Evolutionary conservation across 441 rosid species (phyloP), one percentile per base, ranked within the genome.

Genomic region (Erysimum cheiri): DNA sequence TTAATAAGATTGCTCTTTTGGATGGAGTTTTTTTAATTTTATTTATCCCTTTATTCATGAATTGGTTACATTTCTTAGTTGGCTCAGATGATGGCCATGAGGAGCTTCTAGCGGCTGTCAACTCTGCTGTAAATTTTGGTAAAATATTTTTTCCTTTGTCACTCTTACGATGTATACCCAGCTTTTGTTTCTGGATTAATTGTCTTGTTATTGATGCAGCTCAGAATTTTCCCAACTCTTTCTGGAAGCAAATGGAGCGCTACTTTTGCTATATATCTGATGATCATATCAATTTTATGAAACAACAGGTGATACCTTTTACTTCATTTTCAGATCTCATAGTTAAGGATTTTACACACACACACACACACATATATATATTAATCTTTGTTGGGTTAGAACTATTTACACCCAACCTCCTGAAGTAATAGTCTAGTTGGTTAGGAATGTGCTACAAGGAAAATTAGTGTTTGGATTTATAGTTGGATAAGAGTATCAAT

Each of bases 31-130:
- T 44, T 37, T 35, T 72, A 48, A 28, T 32, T 53, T 31, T 31
- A 32, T 71, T 50, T 29, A 37, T 63, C 44, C 65, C 14, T 71
- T 58, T 70, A 60, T 73, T 76, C 43, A 64, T 57, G 78, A 72
- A 68, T 80, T 72, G 53, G 29, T 63, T 67, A 37, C 50, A 67
- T 75, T 67, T 78, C 67, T 74, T 84, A 89, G 94, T 84, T 43
- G 94, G 85, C 74, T 93, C 92, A 35, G 91, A 87, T 70, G 87
- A 88, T 85, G 97, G 94, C 31, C 87, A 82, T 67, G 97, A 88
- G 80, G 99, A 96, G 83, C 85, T 93, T 67, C 70, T 87, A 80
- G 90, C 97, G 72, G 97, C 98, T 78, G 97, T 88, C 59, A 91
- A 86, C 73, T 81, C 88, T 80, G 94, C 84, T 37, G 69, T 91